Base-by-base conservation (phyloP, 371 early-diverging fungal genomes). In the Circinella umbellata region DNA sequence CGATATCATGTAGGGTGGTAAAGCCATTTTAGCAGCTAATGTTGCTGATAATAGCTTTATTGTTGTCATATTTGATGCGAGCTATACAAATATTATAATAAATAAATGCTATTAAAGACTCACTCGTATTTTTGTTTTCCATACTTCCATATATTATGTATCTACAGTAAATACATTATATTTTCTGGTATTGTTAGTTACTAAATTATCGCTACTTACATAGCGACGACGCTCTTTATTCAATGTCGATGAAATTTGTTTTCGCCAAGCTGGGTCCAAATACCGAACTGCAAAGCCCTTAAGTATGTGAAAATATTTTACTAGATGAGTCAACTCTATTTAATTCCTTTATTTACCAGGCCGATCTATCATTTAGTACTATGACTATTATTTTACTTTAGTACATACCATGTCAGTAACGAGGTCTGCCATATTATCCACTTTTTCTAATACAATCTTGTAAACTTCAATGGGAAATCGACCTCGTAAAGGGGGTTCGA, bases 401-500 rank as follows among this genome's bases (percentile, higher is more conserved):
- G n/a, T 15, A 48, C 15, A 18, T 72, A 78, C 83, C 83, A 83
- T 83, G 46, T 73, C 76, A 20, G 54, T 57, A 0, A 81, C 75
- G 3, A 83, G 57, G 61, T 79, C 83, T 0, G 83, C 69, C 78
- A 83, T 73, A 66, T 80, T 76, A 48, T 83, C 83, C 17, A 80
- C 80, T 18, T 70, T 74, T 42, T 79, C 78, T 11, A 83, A 46
- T 3, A 83, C 61, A 5, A 35, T 59, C 11, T 59, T 55, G 61
- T 83, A 83, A 10, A 69, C 64, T 18, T 73, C 72, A 1, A 67
- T 54, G 13, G 81, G 83, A 18, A 78, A 83, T 27, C 73, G 70
- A 3, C 83, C 83, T 34, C 80, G 76, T 20, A 83, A 68, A 0
- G 81, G 81, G 4, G 83, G 83, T 37, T 83, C 83, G 66, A 72